Conservation (phyloP, 2,329 filamentous ascomycete genomes). For the Penicillium sp. region DNA sequence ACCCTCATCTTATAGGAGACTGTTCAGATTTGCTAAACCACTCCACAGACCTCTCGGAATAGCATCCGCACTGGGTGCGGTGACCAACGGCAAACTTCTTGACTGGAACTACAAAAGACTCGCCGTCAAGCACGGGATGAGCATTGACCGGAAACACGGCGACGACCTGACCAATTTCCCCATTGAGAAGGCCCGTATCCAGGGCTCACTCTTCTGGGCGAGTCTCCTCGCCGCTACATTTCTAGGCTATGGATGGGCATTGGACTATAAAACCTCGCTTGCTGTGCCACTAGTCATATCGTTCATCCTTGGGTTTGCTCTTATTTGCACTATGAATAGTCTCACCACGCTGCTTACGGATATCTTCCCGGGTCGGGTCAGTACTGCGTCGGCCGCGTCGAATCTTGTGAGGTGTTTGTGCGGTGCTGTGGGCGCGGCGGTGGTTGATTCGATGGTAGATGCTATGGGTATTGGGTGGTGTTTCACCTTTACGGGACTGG, state of each 20-base stretch:
- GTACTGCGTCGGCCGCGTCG: conserved; percentile 33
- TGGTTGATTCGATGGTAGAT: conserved; percentile 31
- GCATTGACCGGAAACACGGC: conserved; percentile 55
- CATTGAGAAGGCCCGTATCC: conserved; percentile 41
- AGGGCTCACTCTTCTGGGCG: conserved; percentile 29
- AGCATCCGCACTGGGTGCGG: conserved; percentile 15
- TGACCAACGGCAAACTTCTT: conserved; percentile 52
- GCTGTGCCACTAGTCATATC: conserved; percentile 31
- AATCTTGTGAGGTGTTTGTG: conserved; percentile 35
- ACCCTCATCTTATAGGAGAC: background rate
- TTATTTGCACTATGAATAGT: conserved; percentile 34
- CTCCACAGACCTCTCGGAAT: conserved; percentile 25
- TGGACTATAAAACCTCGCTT: conserved; percentile 29
- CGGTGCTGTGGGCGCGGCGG: conserved; percentile 32
- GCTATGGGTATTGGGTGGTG: conserved; percentile 36
- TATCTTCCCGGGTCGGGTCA: conserved; percentile 30
- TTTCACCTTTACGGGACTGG: conserved; percentile 33
- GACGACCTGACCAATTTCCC: conserved; percentile 51
- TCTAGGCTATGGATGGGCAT: conserved; percentile 37
- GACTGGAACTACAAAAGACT: conserved; percentile 71
- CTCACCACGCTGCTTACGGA: conserved; percentile 45
- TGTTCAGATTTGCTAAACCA: background rate
- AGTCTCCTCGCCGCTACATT: conserved; percentile 24
- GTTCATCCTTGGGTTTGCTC: conserved; percentile 30
- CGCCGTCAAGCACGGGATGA: conserved; percentile 58